Conservation (phyloP, 2,329 filamentous ascomycete genomes). For the Epichloe uncinata region DNA sequence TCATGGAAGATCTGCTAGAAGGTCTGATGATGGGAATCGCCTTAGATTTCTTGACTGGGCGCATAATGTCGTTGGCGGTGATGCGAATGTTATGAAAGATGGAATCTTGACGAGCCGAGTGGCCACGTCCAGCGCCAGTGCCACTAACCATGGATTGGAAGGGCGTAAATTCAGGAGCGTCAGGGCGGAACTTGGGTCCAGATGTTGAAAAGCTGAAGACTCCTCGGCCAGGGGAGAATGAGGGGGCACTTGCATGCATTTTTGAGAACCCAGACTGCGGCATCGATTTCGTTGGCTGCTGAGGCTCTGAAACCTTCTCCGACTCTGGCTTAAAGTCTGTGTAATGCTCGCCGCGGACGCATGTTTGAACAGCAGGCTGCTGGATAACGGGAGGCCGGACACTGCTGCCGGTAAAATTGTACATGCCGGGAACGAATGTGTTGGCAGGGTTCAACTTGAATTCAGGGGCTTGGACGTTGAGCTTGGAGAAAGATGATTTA, state of each 20-base stretch:
- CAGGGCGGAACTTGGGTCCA: slow-evolving; percentile 58
- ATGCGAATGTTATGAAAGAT: slow-evolving; percentile 62
- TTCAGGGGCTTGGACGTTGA: slow-evolving; percentile 82
- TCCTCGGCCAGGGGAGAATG: slow-evolving; percentile 54
- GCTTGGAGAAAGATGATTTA: slow-evolving; percentile 59
- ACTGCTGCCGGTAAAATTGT: slow-evolving; percentile 31
- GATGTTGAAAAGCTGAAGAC: slow-evolving; percentile 57
- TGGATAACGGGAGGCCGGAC: slow-evolving; percentile 39
- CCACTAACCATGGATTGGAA: slow-evolving; percentile 29
- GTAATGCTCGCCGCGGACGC: slow-evolving; percentile 4
- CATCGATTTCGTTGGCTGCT: slow-evolving; percentile 12
- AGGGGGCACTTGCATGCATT: slow-evolving; percentile 57
- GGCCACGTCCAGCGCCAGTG: slow-evolving; percentile 34
- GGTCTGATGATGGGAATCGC: slow-evolving; percentile 70
- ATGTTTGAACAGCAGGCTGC: slow-evolving; percentile 25
- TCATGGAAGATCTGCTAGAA: slow-evolving; percentile 33
- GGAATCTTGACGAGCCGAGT: slow-evolving; percentile 29
- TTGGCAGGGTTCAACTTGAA: slow-evolving; percentile 61
- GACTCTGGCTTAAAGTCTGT: neutral
- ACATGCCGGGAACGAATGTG: slow-evolving; percentile 35
- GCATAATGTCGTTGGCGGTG: slow-evolving; percentile 46
- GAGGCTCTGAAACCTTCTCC: slow-evolving; percentile 3
- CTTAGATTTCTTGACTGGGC: slow-evolving; percentile 61
- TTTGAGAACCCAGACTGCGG: slow-evolving; percentile 26
- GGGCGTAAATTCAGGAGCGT: slow-evolving; percentile 66